Conservation (phyloP, 83 land plant species). For the Picea mariana region DNA sequence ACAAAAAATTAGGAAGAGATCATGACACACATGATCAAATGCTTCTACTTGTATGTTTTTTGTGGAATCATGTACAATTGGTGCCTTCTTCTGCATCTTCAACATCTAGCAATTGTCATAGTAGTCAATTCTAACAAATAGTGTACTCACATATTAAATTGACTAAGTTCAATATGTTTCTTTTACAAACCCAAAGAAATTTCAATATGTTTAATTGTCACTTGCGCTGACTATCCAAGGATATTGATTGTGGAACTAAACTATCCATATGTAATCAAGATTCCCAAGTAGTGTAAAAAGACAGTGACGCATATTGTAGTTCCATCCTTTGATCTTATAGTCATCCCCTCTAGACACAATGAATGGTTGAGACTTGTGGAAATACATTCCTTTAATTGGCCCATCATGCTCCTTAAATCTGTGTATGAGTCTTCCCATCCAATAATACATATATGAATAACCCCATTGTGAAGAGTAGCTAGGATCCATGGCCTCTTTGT, state of each 20-base stretch:
- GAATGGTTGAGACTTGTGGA: slow-evolving; percentile 72
- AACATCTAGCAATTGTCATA: no score
- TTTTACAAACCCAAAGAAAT: no score
- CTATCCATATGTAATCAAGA: slow-evolving; percentile 70
- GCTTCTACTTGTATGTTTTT: no score
- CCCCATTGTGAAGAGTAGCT: slow-evolving; percentile 80
- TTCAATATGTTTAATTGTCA: slow-evolving; percentile 64
- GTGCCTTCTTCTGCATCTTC: no score
- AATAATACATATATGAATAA: slow-evolving; percentile 75
- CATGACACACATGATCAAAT: no score
- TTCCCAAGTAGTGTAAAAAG: slow-evolving; percentile 68
- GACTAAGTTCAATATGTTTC: no score
- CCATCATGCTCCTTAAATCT: slow-evolving; percentile 74
- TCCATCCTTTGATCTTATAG: slow-evolving; percentile 39
- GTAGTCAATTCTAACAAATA: no score
- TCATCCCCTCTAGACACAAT: slow-evolving; percentile 67
- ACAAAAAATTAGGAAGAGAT: no score
- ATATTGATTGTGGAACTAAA: slow-evolving; percentile 63
- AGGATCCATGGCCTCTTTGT: slow-evolving; percentile 78
- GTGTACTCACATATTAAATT: no score
- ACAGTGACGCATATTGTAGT: slow-evolving; percentile 66
- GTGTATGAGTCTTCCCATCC: slow-evolving; percentile 70
- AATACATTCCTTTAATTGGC: slow-evolving; percentile 65
- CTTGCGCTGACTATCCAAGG: slow-evolving; percentile 83
- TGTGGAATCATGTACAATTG: no score